A percentile compares a stretch with the other conserved stretches of the same genome.
Evolutionary conservation across 2,329 filamentous ascomycete species (phyloP).

Genomic region (Alternaria gansuensis): DNA sequence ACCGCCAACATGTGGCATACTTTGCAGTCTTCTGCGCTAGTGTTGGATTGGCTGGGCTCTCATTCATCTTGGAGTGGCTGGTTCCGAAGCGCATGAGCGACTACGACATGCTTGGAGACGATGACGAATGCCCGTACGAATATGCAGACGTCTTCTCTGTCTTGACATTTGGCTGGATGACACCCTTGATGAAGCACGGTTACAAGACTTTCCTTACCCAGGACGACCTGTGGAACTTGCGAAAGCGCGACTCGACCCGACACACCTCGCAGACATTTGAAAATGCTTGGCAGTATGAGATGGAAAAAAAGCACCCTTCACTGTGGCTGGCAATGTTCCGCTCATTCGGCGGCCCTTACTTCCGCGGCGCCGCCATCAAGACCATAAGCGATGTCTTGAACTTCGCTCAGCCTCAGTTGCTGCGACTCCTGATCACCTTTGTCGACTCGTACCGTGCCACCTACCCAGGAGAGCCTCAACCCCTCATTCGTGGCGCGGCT

Average conservation of each 20-base stretch:
- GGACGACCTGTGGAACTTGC: conserved; percentile 93
- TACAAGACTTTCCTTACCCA: conserved; percentile 93
- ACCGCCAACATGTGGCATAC: conserved; percentile 72
- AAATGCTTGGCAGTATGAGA: conserved; percentile 77
- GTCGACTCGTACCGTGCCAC: conserved; percentile 76
- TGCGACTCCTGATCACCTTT: conserved; percentile 84
- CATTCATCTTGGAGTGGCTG: conserved; percentile 84
- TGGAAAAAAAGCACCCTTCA: conserved; percentile 76
- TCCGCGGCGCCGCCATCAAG: conserved; percentile 85
- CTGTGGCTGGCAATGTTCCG: conserved; percentile 86
- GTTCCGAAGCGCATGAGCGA: conserved; percentile 79
- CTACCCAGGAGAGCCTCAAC: conserved; percentile 65
- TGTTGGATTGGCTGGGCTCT: conserved; percentile 72
- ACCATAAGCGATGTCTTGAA: conserved; percentile 83
- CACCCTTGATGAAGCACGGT: conserved; percentile 93
- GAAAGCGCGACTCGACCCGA: conserved; percentile 80
- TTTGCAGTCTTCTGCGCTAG: conserved; percentile 79
- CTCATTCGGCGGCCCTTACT: conserved; percentile 86
- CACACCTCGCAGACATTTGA: conserved; percentile 75
- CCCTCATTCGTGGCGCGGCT: conserved; percentile 81
- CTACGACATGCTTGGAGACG: conserved; percentile 73
- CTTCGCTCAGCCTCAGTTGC: conserved; percentile 89
- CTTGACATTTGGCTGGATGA: conserved; percentile 98
- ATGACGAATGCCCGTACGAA: conserved; percentile 79
- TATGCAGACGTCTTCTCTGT: conserved; percentile 94